Conservation (phyloP, 768 basidiomycete species). For the Lactarius pseudohatsudake region DNA sequence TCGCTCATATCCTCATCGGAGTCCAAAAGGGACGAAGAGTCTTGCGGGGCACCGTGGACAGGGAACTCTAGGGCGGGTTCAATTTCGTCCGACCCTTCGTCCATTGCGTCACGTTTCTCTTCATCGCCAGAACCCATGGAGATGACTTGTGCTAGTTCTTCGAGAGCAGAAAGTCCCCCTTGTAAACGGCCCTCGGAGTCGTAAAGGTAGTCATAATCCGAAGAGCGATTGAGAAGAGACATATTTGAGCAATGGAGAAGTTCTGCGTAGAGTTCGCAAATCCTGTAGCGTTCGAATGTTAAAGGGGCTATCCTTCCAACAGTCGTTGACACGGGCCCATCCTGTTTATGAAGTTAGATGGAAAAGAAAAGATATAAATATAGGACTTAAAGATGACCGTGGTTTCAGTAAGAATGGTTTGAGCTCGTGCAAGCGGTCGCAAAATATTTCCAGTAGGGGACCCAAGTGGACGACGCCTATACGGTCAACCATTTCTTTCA, state of each 20-base stretch:
- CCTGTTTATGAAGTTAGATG: conserved; percentile 41
- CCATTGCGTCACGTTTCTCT: conserved; percentile 54
- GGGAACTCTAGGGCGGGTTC: conserved; percentile 70
- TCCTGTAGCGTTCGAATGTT: conserved; percentile 92
- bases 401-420: conserved; percentile 70
- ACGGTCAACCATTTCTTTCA: conserved; percentile 78
- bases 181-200: conserved; percentile 80
- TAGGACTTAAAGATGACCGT: conserved; percentile 65
- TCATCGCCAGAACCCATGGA: conserved; percentile 58
- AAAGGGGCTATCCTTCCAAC: conserved; percentile 76
- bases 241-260: conserved; percentile 98
- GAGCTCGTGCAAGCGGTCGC: conserved; percentile 63
- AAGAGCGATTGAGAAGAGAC: conserved; percentile 85
- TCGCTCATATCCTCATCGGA: conserved; percentile 80
- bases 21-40: conserved; percentile 51
- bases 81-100: conserved; percentile 57
- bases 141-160: conserved; percentile 85
- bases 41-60: conserved; percentile 52
- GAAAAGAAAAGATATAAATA: not conserved
- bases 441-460: conserved; percentile 71
- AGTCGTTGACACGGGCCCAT: conserved; percentile 67
- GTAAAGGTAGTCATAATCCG: conserved; percentile 68
- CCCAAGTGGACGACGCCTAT: conserved; percentile 93
- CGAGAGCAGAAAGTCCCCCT: conserved; percentile 82
- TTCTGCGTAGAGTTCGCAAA: conserved; percentile 96